Evolutionary conservation across 768 basidiomycete genomes (phyloP).

Genomic region (Fomitopsis pulvina): DNA sequence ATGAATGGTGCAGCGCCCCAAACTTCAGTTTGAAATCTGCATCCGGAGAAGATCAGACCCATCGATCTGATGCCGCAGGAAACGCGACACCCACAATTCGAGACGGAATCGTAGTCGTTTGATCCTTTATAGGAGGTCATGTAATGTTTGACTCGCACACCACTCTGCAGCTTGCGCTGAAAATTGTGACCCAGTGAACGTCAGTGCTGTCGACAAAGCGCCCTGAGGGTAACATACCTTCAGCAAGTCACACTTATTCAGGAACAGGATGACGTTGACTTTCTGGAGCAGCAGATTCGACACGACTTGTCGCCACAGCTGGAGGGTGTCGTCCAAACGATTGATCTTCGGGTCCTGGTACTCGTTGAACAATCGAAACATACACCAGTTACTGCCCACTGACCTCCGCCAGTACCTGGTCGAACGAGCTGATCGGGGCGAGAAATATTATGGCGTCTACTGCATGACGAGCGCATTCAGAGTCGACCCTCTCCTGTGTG

Average conservation of each 20-base stretch:
- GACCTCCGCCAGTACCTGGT: constrained; percentile 77
- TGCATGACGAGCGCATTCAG: constrained; percentile 22
- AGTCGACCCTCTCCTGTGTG: constrained; percentile 1
- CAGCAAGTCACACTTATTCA: constrained; percentile 78
- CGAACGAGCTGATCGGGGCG: constrained; percentile 83
- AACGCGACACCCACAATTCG: constrained; percentile 50
- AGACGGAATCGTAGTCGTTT: constrained; percentile 74
- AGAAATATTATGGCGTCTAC: constrained; percentile 87
- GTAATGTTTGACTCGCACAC: constrained; percentile 63
- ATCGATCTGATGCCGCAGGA: neutral
- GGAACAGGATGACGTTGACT: constrained; percentile 75
- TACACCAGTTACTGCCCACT: constrained; percentile 7
- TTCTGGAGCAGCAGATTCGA: constrained; percentile 66
- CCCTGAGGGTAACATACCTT: constrained; percentile 37
- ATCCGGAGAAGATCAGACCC: neutral
- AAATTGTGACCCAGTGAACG: neutral
- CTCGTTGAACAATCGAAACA: neutral
- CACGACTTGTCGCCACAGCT: constrained; percentile 67
- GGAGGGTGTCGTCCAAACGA: constrained; percentile 72
- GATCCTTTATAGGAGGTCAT: constrained; percentile 67
- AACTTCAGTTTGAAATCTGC: constrained; percentile 75
- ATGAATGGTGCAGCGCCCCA: constrained; percentile 57
- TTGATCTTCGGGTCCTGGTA: constrained; percentile 65
- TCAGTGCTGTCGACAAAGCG: neutral
- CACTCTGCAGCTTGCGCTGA: constrained; percentile 70